A percentile compares a stretch with the other conserved stretches of the same genome.
Evolutionary conservation across 192 early-diverging fungal genomes (phyloP).

Genomic region (Spinellus fusiger): DNA sequence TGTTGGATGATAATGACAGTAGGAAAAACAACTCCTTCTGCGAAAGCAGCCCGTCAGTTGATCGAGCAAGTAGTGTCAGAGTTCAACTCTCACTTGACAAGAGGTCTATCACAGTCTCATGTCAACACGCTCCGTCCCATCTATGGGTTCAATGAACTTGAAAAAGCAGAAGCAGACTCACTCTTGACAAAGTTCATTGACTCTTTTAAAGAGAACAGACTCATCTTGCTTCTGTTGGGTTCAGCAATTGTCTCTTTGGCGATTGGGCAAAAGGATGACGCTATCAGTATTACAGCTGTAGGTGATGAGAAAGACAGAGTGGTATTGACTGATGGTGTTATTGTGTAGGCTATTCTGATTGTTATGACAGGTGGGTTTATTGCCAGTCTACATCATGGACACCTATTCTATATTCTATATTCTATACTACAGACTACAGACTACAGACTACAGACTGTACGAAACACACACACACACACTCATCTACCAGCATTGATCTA

Average conservation of each 20-base stretch:
- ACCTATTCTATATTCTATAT: neutral
- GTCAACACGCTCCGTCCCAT: slow-evolving; percentile 33
- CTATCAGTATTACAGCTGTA: slow-evolving; percentile 77
- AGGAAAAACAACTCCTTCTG: slow-evolving; percentile 43
- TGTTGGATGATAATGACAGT: no score
- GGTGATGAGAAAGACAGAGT: neutral
- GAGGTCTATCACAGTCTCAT: slow-evolving; percentile 40
- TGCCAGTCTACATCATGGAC: neutral
- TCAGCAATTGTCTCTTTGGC: slow-evolving; percentile 66
- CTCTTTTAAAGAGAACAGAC: slow-evolving; percentile 75
- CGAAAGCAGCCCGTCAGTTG: slow-evolving; percentile 41
- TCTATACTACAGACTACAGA: neutral
- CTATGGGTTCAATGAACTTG: slow-evolving; percentile 65
- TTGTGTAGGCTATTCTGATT: slow-evolving; percentile 59
- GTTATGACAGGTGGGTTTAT: slow-evolving; percentile 55
- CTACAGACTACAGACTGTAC: neutral
- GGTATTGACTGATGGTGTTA: neutral
- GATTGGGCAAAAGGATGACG: slow-evolving; percentile 78
- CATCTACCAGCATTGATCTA: neutral
- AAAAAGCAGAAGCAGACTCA: slow-evolving; percentile 59
- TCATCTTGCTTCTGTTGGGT: slow-evolving; percentile 71
- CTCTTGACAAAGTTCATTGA: slow-evolving; percentile 72
- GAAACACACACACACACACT: no score
- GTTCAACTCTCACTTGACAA: slow-evolving; percentile 34
- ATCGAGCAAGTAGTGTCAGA: slow-evolving; percentile 38